phyloP scores from a whole-genome alignment of 805 yeast genomes.

The Hanseniaspora osmophila region DNA sequence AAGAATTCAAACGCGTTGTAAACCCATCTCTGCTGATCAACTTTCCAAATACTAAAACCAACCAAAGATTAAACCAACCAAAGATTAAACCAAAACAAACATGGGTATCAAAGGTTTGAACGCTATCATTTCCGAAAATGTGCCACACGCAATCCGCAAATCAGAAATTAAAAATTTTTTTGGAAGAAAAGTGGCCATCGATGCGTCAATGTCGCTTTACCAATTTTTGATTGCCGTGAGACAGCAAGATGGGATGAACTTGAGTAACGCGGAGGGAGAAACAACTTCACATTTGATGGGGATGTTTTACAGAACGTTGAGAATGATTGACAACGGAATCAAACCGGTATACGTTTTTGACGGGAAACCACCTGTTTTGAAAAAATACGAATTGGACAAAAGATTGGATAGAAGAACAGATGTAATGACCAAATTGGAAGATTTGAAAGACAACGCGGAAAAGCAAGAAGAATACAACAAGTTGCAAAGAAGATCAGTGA shows the following conservation, averaged over 20 bases:
- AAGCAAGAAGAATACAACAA: conserved; percentile 38
- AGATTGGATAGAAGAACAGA: conserved; percentile 69
- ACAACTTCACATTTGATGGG: conserved; percentile 93
- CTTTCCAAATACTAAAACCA: no score
- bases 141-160: conserved; percentile 66
- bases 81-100: neutral
- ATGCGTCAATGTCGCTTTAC: conserved; percentile 91
- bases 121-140: conserved; percentile 77
- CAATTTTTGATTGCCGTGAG: conserved; percentile 94
- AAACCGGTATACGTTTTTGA: conserved; percentile 96
- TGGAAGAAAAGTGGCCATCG: conserved; percentile 93
- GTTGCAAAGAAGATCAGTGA: conserved; percentile 75
- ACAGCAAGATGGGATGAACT: conserved; percentile 90
- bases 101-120: conserved; percentile 68
- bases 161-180: conserved; percentile 73
- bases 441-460: conserved; percentile 39
- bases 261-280: conserved; percentile 79
- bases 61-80: no score
- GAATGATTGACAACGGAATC: conserved; percentile 83
- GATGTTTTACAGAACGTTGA: conserved; percentile 81
- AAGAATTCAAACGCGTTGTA: no score
- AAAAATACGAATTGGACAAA: conserved; percentile 85
- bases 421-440: conserved; percentile 63
- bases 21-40: no score
- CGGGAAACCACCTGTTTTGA: conserved; percentile 91